A percentile compares a stretch with the other conserved stretches of the same genome.
Evolutionary conservation across 2,329 filamentous ascomycete genomes (phyloP).

Genomic region (Pestalotiopsis sp.): DNA sequence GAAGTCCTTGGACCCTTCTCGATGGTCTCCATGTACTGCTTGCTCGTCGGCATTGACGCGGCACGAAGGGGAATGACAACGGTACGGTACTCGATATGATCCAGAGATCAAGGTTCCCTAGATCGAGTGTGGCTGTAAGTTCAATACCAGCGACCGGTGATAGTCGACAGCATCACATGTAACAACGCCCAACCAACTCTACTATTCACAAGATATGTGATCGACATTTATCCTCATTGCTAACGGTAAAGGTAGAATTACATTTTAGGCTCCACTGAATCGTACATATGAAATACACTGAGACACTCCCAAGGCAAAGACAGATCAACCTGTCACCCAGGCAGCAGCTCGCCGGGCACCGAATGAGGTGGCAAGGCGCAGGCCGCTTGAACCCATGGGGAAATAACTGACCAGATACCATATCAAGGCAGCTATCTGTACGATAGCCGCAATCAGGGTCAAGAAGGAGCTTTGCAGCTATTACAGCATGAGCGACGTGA

Average conservation of each 20-base stretch:
- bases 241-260: background rate
- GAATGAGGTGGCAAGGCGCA: conserved; percentile 85
- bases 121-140: background rate
- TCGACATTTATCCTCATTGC: background rate
- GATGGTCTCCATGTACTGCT: background rate
- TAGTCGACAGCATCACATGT: background rate
- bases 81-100: background rate
- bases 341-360: conserved; percentile 81
- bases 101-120: background rate
- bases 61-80: background rate
- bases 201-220: background rate
- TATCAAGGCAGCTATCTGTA: conserved; percentile 79
- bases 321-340: conserved; percentile 76
- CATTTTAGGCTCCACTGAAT: background rate
- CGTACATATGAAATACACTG: background rate
- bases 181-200: background rate
- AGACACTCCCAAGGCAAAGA: background rate
- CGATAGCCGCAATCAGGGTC: conserved; percentile 80
- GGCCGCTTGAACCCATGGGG: conserved; percentile 88
- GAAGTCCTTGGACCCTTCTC: background rate
- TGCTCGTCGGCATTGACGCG: background rate
- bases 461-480: conserved; percentile 84
- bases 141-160: background rate
- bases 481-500: conserved; percentile 23
- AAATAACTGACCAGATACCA: conserved; percentile 99